phyloP scores from a whole-genome alignment of 2,329 filamentous ascomycete genomes.

The Fonsecaea multimorphosa region DNA sequence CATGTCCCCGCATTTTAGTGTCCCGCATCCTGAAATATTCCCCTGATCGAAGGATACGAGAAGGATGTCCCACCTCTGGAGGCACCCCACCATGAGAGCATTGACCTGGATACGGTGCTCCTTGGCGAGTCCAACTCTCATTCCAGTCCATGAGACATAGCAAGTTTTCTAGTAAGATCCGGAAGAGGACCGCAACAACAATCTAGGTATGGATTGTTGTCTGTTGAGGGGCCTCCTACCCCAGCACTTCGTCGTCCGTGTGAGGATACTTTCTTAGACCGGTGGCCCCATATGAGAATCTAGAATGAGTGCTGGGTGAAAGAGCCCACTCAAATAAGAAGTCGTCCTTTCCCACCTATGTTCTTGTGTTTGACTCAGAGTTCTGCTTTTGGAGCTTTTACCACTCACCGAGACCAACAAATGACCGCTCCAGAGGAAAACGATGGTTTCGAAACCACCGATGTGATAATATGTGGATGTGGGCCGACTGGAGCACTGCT shows the following conservation, averaged over 20 bases:
- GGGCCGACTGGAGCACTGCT: slow-evolving; percentile 45
- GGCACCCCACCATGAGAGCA: neutral
- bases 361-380: neutral
- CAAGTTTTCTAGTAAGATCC: neutral
- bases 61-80: slow-evolving; percentile 7
- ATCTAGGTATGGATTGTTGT: neutral
- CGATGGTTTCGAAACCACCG: slow-evolving; percentile 31
- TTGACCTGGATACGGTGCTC: neutral
- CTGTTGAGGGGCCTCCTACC: neutral
- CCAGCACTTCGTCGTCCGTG: neutral
- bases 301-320: neutral
- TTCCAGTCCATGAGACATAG: neutral
- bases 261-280: neutral
- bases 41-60: neutral
- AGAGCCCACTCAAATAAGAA: neutral
- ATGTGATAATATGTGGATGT: slow-evolving; percentile 46
- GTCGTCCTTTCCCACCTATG: neutral
- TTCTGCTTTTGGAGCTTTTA: neutral
- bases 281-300: neutral
- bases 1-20: slow-evolving; percentile 22
- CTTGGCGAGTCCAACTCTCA: neutral
- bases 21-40: slow-evolving; percentile 7
- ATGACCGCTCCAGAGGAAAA: neutral
- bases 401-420: neutral
- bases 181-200: neutral